Base-by-base conservation (phyloP, 31 red algal species). In the Bonnemaisonia californica region DNA sequence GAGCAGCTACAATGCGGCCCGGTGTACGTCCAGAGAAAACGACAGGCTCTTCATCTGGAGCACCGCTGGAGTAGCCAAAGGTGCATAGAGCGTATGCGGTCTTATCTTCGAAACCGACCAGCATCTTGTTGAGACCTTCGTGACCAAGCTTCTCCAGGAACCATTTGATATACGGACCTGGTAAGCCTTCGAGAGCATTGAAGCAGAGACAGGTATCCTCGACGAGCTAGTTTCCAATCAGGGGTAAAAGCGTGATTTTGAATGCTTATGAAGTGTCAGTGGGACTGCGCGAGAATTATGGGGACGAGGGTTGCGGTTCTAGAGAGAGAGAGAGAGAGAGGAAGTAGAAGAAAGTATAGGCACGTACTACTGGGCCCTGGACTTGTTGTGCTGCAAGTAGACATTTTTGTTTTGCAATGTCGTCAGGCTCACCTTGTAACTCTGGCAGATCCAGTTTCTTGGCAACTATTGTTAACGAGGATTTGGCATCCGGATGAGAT, bases 161-260 rank as follows among this genome's bases (percentile, higher is more conserved):
- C 67, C 82, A 89, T 54, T 98, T 98, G 58, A 98, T 91, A 62
- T 98, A 98, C 16, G 95, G 91, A n/a, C 95, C 95, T 0, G 95
- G 95, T 33, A 98, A 80, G 39, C 95, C 95, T 27, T 83, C 69
- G 37, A 95, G 81, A 24, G 95, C 95, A 42, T 83, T 79, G 62
- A 92, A 98, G 33, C 88, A 95, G 33, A 98, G 63, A 40, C 76
- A 58, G 0, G 95, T 98, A 75, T 98, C 95, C 42, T 98, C 95
- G 9, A 95, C 92, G 34, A 98, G 61, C 84, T 87, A n/a, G n/a
- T n/a, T n/a, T n/a, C n/a, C n/a, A n/a, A n/a, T n/a, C n/a, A n/a
- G n/a, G n/a, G n/a, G n/a, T n/a, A n/a, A n/a, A n/a, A n/a, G n/a
- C n/a, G n/a, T n/a, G n/a, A n/a, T n/a, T n/a, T n/a, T n/a, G n/a